These are phyloP conservation scores for Ambrosia hybrid DNA, from an alignment of 140 eudicot species.

Conservation along the genomic window DNA sequence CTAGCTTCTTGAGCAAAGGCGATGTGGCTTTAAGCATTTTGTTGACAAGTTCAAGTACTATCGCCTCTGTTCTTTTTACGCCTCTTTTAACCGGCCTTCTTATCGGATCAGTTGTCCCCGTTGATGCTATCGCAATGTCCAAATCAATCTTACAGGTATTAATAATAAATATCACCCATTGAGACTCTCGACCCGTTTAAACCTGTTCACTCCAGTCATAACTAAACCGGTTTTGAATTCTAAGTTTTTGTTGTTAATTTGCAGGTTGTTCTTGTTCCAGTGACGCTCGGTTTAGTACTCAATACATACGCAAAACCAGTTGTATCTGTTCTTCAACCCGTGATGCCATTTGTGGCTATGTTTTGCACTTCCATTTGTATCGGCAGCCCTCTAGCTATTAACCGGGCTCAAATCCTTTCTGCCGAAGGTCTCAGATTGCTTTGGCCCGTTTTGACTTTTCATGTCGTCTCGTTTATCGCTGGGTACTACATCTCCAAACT, in stretches of 20 bases:
- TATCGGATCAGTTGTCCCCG: conserved; percentile 95
- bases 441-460: conserved; percentile 81
- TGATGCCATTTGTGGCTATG: conserved; percentile 97
- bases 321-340: conserved; percentile 76
- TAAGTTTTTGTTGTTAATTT: background rate
- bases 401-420: conserved; percentile 79
- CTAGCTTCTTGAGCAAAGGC: conserved; percentile 92
- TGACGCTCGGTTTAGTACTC: too few species aligned
- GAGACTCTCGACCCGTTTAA: too few species aligned
- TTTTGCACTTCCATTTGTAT: conserved; percentile 93
- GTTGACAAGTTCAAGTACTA: conserved; percentile 87
- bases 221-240: conserved; percentile 20
- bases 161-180: too few species aligned
- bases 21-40: conserved; percentile 94
- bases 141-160: too few species aligned
- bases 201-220: too few species aligned
- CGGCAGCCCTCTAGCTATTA: conserved; percentile 96
- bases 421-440: conserved; percentile 79
- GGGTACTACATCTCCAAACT: conserved; percentile 88
- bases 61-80: conserved; percentile 84
- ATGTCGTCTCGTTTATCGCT: conserved; percentile 62
- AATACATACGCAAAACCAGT: too few species aligned
- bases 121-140: conserved; percentile 51
- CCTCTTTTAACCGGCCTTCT: conserved; percentile 93
- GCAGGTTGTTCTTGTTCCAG: too few species aligned